Evolutionary conservation across 805 yeast species (phyloP).

Genomic region (Lipomyces sp.): DNA sequence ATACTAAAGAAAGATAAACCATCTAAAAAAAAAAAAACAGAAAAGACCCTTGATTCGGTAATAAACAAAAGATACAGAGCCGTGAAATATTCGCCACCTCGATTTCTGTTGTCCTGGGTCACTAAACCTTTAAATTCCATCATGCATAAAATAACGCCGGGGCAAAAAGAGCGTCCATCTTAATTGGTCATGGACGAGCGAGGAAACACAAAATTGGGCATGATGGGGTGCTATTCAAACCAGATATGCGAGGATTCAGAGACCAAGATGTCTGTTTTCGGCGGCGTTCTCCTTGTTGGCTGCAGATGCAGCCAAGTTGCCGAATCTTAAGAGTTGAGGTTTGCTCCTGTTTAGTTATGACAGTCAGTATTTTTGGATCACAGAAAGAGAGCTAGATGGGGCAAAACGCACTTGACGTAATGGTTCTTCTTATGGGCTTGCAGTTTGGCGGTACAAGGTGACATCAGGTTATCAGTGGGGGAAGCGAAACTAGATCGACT

Average conservation of each 20-base stretch:
- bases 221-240: background rate
- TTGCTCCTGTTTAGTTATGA: constrained; percentile 27
- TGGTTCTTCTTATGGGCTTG: constrained; percentile 55
- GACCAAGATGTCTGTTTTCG: constrained; percentile 13
- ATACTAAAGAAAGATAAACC: background rate
- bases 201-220: background rate
- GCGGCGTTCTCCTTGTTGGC: constrained; percentile 25
- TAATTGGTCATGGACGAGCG: background rate
- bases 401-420: constrained; percentile 45
- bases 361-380: background rate
- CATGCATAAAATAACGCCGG: background rate
- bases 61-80: background rate
- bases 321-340: constrained; percentile 34
- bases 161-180: background rate
- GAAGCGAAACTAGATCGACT: constrained; percentile 49
- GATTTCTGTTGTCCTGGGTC: background rate
- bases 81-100: background rate
- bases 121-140: background rate
- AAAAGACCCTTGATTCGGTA: background rate
- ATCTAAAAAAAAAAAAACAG: background rate
- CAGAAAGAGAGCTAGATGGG: background rate
- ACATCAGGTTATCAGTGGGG: constrained; percentile 62
- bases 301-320: constrained; percentile 8
- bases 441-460: constrained; percentile 63
- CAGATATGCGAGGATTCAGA: constrained; percentile 1